Evolutionary conservation across 306 rosid species (phyloP).

Genomic region (Cucumis cinereus): DNA sequence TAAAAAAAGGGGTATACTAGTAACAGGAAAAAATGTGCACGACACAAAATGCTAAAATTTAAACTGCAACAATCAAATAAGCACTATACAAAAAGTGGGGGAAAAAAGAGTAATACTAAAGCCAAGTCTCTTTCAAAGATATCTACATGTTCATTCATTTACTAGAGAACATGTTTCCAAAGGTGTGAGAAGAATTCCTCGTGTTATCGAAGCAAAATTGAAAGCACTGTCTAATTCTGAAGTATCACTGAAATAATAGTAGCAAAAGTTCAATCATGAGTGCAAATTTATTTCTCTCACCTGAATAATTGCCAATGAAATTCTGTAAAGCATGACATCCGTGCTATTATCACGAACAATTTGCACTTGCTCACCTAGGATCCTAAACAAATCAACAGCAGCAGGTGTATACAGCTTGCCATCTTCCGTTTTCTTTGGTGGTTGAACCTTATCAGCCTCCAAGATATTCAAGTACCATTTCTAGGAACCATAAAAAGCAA

Average conservation of each 20-base stretch:
- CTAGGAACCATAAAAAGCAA: constrained; percentile 27
- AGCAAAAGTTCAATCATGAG: constrained; percentile 1
- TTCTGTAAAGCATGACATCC: constrained; percentile 89
- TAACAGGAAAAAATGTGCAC: not conserved
- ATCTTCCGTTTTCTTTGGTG: constrained; percentile 93
- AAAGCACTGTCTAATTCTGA: not conserved
- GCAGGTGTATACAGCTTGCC: constrained; percentile 97
- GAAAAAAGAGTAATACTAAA: not conserved
- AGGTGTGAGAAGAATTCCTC: not conserved
- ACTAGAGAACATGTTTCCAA: not conserved
- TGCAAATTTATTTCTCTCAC: constrained; percentile 14
- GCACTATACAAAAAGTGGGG: not conserved
- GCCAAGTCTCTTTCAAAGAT: not conserved
- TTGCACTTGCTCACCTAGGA: constrained; percentile 96
- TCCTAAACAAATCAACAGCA: constrained; percentile 94
- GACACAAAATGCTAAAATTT: not conserved
- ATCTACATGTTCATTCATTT: not conserved
- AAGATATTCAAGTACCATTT: constrained; percentile 98
- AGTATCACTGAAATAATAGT: not conserved
- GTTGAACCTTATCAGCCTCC: constrained; percentile 94
- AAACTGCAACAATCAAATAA: not conserved
- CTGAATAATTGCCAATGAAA: constrained; percentile 92
- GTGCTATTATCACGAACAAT: constrained; percentile 97
- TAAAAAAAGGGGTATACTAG: not conserved
- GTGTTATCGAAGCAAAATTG: not conserved